Conservation (phyloP, 306 rosid species). For the Cucumis melo region DNA sequence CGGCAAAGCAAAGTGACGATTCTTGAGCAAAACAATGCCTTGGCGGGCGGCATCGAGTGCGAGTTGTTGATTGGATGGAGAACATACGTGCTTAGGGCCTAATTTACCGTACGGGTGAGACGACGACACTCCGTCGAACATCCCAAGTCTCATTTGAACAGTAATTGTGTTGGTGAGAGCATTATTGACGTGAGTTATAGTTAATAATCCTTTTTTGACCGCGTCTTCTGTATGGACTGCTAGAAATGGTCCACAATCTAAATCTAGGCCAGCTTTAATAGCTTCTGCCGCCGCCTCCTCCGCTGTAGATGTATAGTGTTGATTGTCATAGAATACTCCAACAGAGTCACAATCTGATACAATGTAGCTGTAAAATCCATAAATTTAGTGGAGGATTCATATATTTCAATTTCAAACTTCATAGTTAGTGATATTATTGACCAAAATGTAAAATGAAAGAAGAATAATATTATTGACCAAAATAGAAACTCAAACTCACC, state of each 20-base stretch:
- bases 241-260: constrained; percentile 81
- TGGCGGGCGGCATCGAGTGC: constrained; percentile 76
- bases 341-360: constrained; percentile 93
- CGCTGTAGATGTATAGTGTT: constrained; percentile 72
- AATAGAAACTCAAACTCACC: constrained; percentile 17
- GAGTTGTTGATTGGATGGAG: constrained; percentile 47
- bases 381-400: not conserved
- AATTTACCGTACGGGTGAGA: constrained; percentile 38
- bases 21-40: constrained; percentile 79
- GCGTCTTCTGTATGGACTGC: constrained; percentile 61
- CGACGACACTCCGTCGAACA: constrained; percentile 64
- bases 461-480: too few relatives aligned
- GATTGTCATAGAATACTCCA: constrained; percentile 47
- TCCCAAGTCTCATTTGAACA: constrained; percentile 84
- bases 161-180: constrained; percentile 56
- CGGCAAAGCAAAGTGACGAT: constrained; percentile 43
- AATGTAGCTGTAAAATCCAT: constrained; percentile 38
- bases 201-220: constrained; percentile 47
- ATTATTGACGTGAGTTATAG: constrained; percentile 28
- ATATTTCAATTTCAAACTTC: not conserved
- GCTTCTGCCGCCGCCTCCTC: constrained; percentile 93
- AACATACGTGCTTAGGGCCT: constrained; percentile 76
- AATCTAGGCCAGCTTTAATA: constrained; percentile 90
- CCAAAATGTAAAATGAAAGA: too few relatives aligned
- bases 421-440: too few relatives aligned